A percentile compares a stretch with the other conserved stretches of the same genome.
Evolutionary conservation across 2,329 filamentous ascomycete species (phyloP).

Genomic region (Penicillium palitans): DNA sequence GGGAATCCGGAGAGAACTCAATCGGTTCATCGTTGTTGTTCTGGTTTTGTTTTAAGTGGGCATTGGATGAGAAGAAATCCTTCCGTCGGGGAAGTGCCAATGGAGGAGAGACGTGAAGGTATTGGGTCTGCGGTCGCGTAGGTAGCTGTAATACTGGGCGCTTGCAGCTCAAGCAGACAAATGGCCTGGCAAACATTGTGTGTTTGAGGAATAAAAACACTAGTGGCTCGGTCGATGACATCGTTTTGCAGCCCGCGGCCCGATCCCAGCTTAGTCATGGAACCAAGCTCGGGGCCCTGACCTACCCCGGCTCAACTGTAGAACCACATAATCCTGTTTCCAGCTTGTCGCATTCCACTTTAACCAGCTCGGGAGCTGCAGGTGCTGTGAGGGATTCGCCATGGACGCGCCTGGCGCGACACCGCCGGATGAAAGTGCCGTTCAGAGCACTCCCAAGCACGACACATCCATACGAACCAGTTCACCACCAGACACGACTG

Average conservation of each 20-base stretch:
- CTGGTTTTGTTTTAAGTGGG: constrained; percentile 50
- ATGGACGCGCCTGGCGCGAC: constrained; percentile 44
- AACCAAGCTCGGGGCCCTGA: constrained; percentile 15
- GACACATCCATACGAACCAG: constrained; percentile 21
- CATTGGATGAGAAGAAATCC: constrained; percentile 67
- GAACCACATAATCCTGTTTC: constrained; percentile 16
- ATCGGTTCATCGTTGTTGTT: constrained; percentile 18
- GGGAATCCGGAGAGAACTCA: constrained; percentile 22
- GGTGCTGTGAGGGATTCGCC: constrained; percentile 32
- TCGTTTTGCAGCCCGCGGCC: constrained; percentile 10
- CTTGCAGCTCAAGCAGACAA: constrained; percentile 36
- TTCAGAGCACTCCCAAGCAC: constrained; percentile 21
- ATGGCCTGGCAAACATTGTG: constrained; percentile 36
- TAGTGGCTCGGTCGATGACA: constrained; percentile 14
- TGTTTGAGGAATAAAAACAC: background rate
- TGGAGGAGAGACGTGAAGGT: constrained; percentile 36
- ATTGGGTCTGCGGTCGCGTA: constrained; percentile 36
- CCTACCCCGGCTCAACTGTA: constrained; percentile 26
- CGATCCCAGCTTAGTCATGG: constrained; percentile 25
- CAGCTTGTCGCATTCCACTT: constrained; percentile 23
- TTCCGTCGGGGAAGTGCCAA: constrained; percentile 52
- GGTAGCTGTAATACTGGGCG: constrained; percentile 26
- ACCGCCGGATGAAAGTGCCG: constrained; percentile 27
- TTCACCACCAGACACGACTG: constrained; percentile 18
- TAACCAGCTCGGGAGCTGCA: constrained; percentile 23